Base-by-base conservation (phyloP, 257 asterid species). In the Solanum piurae region DNA sequence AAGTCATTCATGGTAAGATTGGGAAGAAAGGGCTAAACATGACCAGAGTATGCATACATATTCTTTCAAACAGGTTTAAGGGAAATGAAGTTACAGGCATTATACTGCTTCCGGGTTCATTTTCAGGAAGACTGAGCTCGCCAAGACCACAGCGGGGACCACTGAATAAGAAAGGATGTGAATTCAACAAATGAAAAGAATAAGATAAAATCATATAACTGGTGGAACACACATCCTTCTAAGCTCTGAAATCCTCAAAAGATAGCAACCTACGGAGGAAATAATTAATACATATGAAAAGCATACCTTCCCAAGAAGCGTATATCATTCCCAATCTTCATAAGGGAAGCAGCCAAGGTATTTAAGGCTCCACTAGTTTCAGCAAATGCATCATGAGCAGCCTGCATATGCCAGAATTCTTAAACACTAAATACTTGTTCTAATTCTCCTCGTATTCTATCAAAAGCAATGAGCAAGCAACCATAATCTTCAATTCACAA, bases 71-170 rank as follows among this genome's bases (percentile, higher is more conserved):
- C 31, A 82, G 84, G 88, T 85, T 60, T 36, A 84, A 85, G 37
- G 85, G 27, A 71, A 71, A 91, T 79, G 87, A 68, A 40, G 66
- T 89, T 96, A 97, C 99, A 85, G 99, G 99, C 99, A 97, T 97
- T 89, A 97, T 96, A 89, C 99, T 96, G 97, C 99, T 97, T 87
- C 99, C 99, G 40, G 99, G 99, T 92, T 97, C 99, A 93, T 97
- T 97, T 91, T 97, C 99, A 62, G 99, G 99, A 90, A 97, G 99
- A 86, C 94, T 91, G 90, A 96, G 98, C 90, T 97, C 99, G 36
- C 99, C 99, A 18, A 97, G 94, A 90, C 99, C 99, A 90, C 99
- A 97, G 4, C 99, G 98, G 31, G 99, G 99, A 89, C 99, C 99
- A 91, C 99, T 97, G 96, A 86, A 91, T 9, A 73, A 77, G 84